phyloP scores from a whole-genome alignment of 129 eudicot species.

The carrot (Daucus carota) region DH1_v3.0 NC_030383.2:11925001-11925500 shows the following conservation, averaged over 20 bases:
- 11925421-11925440: too few species aligned
- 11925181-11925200: slow-evolving; percentile 87
- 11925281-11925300: too few species aligned
- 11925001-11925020: too few species aligned
- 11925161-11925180: slow-evolving; percentile 82
- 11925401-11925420: too few species aligned
- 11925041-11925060: background rate
- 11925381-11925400: too few species aligned
- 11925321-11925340: too few species aligned
- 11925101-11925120: slow-evolving; percentile 69
- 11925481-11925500: too few species aligned
- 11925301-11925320: too few species aligned
- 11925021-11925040: background rate
- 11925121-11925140: slow-evolving; percentile 92
- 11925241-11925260: background rate
- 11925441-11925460: too few species aligned
- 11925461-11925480: too few species aligned
- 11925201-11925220: slow-evolving; percentile 52
- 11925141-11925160: slow-evolving; percentile 78
- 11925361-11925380: too few species aligned
- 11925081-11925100: slow-evolving; percentile 95
- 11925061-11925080: slow-evolving; percentile 42
- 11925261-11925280: background rate
- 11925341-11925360: too few species aligned
- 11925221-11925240: background rate